Percentiles rank a stretch among this genome's conserved stretches.
Evolutionary conservation across 2,329 filamentous ascomycete species (phyloP).

Genomic region (Pestalotiopsis sp.): DNA sequence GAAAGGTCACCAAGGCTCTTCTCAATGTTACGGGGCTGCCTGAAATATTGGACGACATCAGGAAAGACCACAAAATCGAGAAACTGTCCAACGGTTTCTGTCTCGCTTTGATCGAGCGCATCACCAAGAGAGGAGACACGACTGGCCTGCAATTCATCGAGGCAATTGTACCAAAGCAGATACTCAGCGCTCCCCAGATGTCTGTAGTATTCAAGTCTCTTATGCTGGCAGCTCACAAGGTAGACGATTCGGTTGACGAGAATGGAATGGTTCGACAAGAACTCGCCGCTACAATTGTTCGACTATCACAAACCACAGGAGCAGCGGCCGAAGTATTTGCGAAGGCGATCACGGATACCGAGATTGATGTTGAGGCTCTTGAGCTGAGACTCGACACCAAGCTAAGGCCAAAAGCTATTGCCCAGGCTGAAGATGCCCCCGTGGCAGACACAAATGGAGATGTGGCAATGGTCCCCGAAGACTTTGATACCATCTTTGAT

Average conservation of each 20-base stretch:
- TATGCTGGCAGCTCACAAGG: conserved; percentile 60
- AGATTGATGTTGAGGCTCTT: conserved; percentile 73
- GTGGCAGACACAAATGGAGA: conserved; percentile 38
- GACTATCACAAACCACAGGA: conserved; percentile 62
- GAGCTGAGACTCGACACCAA: conserved; percentile 75
- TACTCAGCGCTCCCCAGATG: conserved; percentile 65
- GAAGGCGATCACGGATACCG: conserved; percentile 65
- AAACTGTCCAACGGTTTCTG: conserved; percentile 75
- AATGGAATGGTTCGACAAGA: conserved; percentile 62
- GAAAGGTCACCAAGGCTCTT: conserved; percentile 69
- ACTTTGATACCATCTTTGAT: conserved; percentile 27
- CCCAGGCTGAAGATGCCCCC: conserved; percentile 52
- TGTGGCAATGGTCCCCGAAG: conserved; percentile 19
- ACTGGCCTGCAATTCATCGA: conserved; percentile 62
- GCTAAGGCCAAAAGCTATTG: conserved; percentile 60
- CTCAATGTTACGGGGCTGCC: conserved; percentile 65
- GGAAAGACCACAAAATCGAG: conserved; percentile 67
- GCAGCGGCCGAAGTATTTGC: conserved; percentile 66
- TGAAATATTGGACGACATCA: conserved; percentile 62
- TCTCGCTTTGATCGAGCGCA: conserved; percentile 62
- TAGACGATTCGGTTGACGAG: conserved; percentile 56
- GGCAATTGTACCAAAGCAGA: conserved; percentile 59
- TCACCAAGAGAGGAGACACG: conserved; percentile 62
- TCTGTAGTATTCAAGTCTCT: conserved; percentile 68
- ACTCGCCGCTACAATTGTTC: conserved; percentile 68